Base-by-base conservation (phyloP, 345 rosid species). In the Aquilaria malaccensis region DNA sequence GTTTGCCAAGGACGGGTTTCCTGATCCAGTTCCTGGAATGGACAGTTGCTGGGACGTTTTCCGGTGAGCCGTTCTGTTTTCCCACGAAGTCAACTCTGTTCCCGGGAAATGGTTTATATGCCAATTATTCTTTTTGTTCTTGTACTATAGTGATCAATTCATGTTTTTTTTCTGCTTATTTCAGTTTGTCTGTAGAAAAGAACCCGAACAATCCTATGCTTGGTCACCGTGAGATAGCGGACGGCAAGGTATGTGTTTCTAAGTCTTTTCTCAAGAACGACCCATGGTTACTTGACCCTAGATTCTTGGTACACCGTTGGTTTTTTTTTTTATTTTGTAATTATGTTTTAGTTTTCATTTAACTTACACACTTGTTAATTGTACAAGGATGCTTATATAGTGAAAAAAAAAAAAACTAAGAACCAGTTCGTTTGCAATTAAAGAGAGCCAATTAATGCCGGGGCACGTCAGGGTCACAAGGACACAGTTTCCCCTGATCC, bases 1-100 rank as follows among this genome's bases (percentile, higher is more conserved):
- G 55, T 87, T 74, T 33, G 97, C 97, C 57, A 79, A 82, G 63
- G 87, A 78, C 45, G 97, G 97, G 9, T 85, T 87, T 55, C 93
- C 95, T 4, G 67, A 81, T n/a, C 91, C 92, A 55, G 68, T 79
- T 55, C 69, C 79, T 33, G 97, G 91, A 22, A 61, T 90, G 85
- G 87, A 87, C 13, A 77, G 88, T 73, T 90, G 97, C 69, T 90
- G 97, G 97, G 97, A 87, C 60, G 71, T 87, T 76, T 90, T 90
- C 80, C 90, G 93, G 97, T 90, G 58, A 63, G 80, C 30, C 33
- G 2, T 9, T 37, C 43, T 37, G 43, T 5, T 56, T 60, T 60
- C 4, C 55, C 4, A 14, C 15, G 7, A 37, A 37, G 43, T 37
- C 43, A 37, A 37, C 43, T 37, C 7, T 37, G 43, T 37, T 37